phyloP scores from a whole-genome alignment of 2,329 filamentous ascomycete genomes.

The Cadophora sp. region DNA sequence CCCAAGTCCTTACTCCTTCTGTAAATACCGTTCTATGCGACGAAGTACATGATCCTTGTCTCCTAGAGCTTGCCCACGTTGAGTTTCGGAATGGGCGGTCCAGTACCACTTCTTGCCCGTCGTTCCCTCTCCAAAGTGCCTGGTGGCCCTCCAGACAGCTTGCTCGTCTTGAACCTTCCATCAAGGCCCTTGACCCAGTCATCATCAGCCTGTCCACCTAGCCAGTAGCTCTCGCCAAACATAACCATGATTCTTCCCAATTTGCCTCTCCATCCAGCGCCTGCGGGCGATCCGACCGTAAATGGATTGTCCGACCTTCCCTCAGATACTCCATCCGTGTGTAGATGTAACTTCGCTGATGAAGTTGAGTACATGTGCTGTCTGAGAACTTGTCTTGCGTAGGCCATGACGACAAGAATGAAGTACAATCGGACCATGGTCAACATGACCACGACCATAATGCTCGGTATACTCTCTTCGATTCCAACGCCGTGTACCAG shows the following conservation, averaged over 20 bases:
- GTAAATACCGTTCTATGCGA: not conserved
- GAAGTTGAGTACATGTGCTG: constrained; percentile 65
- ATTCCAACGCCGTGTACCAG: constrained; percentile 71
- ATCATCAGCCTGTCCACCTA: constrained; percentile 68
- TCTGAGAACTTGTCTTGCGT: constrained; percentile 77
- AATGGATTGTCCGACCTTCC: constrained; percentile 72
- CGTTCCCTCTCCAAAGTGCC: constrained; percentile 51
- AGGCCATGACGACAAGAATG: constrained; percentile 81
- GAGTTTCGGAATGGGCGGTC: constrained; percentile 43
- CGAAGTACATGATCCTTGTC: not conserved
- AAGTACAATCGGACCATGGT: constrained; percentile 85
- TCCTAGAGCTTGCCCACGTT: constrained; percentile 35
- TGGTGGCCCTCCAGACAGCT: constrained; percentile 47
- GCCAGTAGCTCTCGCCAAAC: constrained; percentile 80
- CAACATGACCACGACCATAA: constrained; percentile 75
- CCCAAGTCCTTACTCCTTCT: too few relatives aligned
- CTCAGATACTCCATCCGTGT: constrained; percentile 47
- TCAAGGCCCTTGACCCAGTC: constrained; percentile 72
- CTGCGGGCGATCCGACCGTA: constrained; percentile 70
- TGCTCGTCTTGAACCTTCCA: constrained; percentile 61
- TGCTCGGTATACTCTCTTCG: constrained; percentile 74
- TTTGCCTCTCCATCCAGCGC: constrained; percentile 79
- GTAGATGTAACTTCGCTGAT: constrained; percentile 41
- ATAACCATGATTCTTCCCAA: constrained; percentile 81
- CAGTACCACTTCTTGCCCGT: constrained; percentile 50